phyloP scores from a whole-genome alignment of 1,139 yeast genomes.

The Scheffersomyces titani region DNA sequence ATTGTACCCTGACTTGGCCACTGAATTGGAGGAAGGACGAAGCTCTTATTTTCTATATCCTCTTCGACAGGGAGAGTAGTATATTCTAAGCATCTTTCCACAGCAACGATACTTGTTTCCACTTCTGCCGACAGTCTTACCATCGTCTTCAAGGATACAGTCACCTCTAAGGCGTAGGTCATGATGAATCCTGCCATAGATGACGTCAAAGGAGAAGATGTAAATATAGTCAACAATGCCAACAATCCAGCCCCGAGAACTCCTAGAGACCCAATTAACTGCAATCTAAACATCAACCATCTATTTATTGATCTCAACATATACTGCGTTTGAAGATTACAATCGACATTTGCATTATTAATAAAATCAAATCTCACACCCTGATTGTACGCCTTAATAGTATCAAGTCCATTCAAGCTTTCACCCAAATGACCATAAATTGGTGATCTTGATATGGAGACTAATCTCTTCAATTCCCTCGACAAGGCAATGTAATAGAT shows the following conservation, averaged over 20 bases:
- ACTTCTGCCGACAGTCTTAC: constrained; percentile 71
- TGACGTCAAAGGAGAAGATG: constrained; percentile 46
- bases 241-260: constrained; percentile 60
- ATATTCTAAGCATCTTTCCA: constrained; percentile 75
- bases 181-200: constrained; percentile 75
- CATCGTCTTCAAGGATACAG: constrained; percentile 58
- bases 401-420: constrained; percentile 59
- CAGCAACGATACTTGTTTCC: constrained; percentile 74
- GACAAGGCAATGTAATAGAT: constrained; percentile 52
- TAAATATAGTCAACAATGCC: constrained; percentile 36
- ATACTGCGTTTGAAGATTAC: constrained; percentile 60
- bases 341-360: constrained; percentile 62
- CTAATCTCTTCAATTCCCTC: constrained; percentile 54
- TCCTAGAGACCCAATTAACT: constrained; percentile 65
- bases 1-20: constrained; percentile 87
- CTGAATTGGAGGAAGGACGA: constrained; percentile 34
- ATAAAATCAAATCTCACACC: constrained; percentile 52
- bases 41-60: constrained; percentile 18
- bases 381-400: constrained; percentile 59
- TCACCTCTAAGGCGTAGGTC: constrained; percentile 70
- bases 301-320: constrained; percentile 60
- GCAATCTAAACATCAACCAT: constrained; percentile 74
- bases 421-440: constrained; percentile 67
- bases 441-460: constrained; percentile 45
- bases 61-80: constrained; percentile 66